These are phyloP conservation scores for Kuraishia molischiana DNA, from an alignment of 805 yeast genomes.

Conservation along the genomic window DNA sequence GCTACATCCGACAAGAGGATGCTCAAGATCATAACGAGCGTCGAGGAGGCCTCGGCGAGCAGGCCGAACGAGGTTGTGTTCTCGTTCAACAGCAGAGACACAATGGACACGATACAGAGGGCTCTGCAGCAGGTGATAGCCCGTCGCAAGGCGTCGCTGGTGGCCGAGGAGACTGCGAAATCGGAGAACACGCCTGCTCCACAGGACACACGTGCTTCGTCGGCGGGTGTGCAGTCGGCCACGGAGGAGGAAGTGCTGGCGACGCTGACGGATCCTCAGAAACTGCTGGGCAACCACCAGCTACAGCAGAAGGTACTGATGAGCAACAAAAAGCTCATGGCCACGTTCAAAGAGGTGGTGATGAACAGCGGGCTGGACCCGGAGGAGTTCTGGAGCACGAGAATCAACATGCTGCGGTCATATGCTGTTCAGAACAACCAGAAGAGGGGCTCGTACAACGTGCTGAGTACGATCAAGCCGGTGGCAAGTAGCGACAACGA, in stretches of 20 bases:
- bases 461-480: conserved; percentile 86
- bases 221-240: conserved; percentile 7
- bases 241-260: conserved; percentile 11
- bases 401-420: conserved; percentile 73
- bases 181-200: conserved; percentile 7
- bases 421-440: conserved; percentile 80
- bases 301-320: conserved; percentile 71
- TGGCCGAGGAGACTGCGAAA: conserved; percentile 23
- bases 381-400: conserved; percentile 77
- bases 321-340: conserved; percentile 59
- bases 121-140: conserved; percentile 61
- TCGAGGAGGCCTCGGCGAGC: conserved; percentile 21
- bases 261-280: conserved; percentile 39
- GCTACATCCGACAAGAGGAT: conserved; percentile 58
- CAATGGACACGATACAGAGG: conserved; percentile 67
- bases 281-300: conserved; percentile 57
- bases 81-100: conserved; percentile 59
- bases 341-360: conserved; percentile 81
- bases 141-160: conserved; percentile 45
- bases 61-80: conserved; percentile 30
- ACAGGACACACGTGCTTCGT: conserved; percentile 5
- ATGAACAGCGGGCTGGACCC: conserved; percentile 69
- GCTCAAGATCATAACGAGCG: conserved; percentile 43
- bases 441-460: conserved; percentile 88
- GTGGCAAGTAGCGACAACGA: conserved; percentile 89